Conservation (phyloP, 441 rosid genomes). For the Daphne laureola region DNA sequence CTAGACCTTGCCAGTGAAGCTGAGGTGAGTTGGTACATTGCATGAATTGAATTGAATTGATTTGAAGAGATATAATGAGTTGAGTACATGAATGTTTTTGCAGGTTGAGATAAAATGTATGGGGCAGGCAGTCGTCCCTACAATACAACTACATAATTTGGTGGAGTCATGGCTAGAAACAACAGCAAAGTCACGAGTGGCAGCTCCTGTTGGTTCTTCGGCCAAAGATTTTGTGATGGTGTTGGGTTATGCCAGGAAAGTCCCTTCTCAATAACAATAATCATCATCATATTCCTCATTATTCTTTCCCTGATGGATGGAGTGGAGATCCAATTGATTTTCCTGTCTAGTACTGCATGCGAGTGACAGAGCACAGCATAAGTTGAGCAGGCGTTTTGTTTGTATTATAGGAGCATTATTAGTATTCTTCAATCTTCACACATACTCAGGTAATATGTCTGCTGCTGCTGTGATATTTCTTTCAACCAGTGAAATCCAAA, state of each 20-base stretch:
- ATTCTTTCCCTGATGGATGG: conserved; percentile 7
- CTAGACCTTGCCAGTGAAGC: conserved; percentile 70
- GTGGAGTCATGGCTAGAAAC: conserved; percentile 68
- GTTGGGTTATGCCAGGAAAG: conserved; percentile 62
- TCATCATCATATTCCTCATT: neutral
- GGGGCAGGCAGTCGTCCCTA: conserved; percentile 75
- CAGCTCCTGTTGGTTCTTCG: conserved; percentile 60
- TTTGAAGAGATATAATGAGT: neutral
- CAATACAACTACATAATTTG: conserved; percentile 53
- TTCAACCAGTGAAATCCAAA: no score
- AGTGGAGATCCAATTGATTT: neutral
- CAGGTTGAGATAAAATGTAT: conserved; percentile 86
- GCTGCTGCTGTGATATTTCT: no score
- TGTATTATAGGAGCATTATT: neutral
- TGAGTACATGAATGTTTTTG: conserved; percentile 6
- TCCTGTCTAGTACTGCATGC: no score
- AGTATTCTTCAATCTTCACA: no score
- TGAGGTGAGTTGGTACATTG: conserved; percentile 44
- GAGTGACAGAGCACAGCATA: neutral
- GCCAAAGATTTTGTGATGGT: conserved; percentile 91
- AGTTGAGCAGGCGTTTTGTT: conserved; percentile 8
- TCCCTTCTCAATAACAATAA: conserved; percentile 19
- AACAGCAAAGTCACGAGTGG: conserved; percentile 32
- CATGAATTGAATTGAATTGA: neutral
- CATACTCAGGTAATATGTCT: no score